Conservation (phyloP, 768 basidiomycete species). For the Boletus speciosus region DNA sequence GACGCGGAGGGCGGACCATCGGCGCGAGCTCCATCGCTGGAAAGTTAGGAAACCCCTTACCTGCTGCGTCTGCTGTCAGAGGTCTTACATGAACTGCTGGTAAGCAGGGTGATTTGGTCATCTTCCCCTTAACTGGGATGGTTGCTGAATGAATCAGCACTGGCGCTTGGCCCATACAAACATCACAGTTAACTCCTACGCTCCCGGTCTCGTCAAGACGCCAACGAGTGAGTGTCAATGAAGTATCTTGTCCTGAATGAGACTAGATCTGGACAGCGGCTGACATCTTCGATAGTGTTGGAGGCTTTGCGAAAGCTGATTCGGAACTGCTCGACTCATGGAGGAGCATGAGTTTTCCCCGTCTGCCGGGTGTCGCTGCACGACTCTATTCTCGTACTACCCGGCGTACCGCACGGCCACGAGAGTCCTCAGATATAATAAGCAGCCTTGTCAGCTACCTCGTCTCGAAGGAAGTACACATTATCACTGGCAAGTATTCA, state of each 20-base stretch:
- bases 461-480: neutral
- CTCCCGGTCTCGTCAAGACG: constrained; percentile 18
- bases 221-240: constrained; percentile 20
- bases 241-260: neutral
- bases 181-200: no score
- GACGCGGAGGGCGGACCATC: constrained; percentile 37
- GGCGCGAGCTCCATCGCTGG: constrained; percentile 29
- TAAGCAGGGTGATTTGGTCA: constrained; percentile 16
- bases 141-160: neutral
- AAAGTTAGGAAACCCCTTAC: constrained; percentile 19
- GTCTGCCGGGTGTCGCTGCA: no score
- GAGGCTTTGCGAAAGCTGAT: neutral
- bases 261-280: neutral
- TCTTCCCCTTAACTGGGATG: neutral
- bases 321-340: neutral
- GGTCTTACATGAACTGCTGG: constrained; percentile 36
- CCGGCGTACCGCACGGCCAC: neutral
- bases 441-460: neutral
- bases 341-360: neutral
- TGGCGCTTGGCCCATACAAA: constrained; percentile 27
- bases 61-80: constrained; percentile 27
- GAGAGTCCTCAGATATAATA: constrained; percentile 13
- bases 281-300: neutral
- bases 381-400: no score
- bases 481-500: constrained; percentile 29